phyloP scores from a whole-genome alignment of 2,329 filamentous ascomycete species.

The Aspergillus melleus region DNA sequence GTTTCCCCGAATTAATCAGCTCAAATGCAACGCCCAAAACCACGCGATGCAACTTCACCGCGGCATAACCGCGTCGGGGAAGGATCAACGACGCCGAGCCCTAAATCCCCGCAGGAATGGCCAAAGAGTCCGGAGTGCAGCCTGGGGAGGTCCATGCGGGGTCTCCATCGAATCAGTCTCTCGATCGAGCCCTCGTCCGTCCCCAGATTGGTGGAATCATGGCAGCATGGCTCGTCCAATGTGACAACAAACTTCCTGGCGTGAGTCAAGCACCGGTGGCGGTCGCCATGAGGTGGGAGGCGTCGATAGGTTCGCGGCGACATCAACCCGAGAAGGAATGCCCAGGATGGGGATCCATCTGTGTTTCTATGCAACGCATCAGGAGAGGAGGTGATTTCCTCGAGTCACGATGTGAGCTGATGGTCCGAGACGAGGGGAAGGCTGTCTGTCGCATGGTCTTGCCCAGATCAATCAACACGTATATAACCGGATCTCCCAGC shows the following conservation, averaged over 20 bases:
- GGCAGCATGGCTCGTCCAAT: background rate
- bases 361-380: background rate
- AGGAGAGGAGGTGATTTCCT: background rate
- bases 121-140: background rate
- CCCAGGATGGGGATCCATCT: background rate
- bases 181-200: background rate
- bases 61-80: background rate
- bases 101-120: background rate
- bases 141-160: background rate
- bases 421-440: background rate
- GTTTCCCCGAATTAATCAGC: background rate
- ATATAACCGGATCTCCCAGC: background rate
- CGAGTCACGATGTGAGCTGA: background rate
- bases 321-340: background rate
- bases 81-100: background rate
- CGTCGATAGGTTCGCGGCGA: background rate
- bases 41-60: background rate
- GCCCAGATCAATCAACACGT: background rate
- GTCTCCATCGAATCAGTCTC: background rate
- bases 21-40: background rate
- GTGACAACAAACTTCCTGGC: background rate
- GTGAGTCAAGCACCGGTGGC: background rate
- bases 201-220: background rate
- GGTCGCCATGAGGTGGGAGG: background rate
- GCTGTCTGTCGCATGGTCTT: background rate